Conservation (phyloP, 768 basidiomycete species). For the Daedalea quercina region DNA sequence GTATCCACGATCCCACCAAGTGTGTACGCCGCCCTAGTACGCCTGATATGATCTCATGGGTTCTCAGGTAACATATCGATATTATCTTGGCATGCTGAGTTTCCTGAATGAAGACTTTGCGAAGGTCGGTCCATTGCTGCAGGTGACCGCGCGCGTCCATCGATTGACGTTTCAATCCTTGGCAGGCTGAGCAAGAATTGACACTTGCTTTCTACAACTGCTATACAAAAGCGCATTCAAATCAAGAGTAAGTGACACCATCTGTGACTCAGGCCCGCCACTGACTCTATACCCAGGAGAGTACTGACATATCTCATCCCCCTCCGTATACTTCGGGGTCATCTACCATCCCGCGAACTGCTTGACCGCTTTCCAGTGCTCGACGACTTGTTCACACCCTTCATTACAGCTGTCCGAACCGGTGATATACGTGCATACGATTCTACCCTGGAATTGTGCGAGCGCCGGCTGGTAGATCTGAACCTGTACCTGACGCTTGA, state of each 20-base stretch:
- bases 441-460: constrained; percentile 59
- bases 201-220: constrained; percentile 85
- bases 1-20: constrained; percentile 86
- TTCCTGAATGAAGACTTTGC: constrained; percentile 90
- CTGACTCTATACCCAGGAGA: constrained; percentile 45
- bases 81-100: constrained; percentile 91
- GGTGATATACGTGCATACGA: constrained; percentile 85
- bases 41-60: background rate
- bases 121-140: constrained; percentile 41
- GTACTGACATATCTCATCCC: constrained; percentile 90
- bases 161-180: background rate
- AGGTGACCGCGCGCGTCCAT: background rate
- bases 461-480: constrained; percentile 73
- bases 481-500: constrained; percentile 86
- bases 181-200: constrained; percentile 81
- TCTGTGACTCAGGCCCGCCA: background rate
- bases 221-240: constrained; percentile 57
- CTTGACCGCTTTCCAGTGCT: constrained; percentile 69
- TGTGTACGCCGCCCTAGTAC: constrained; percentile 20
- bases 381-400: constrained; percentile 68
- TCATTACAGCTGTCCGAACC: constrained; percentile 67
- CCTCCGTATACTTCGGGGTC: constrained; percentile 80
- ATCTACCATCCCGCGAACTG: constrained; percentile 70
- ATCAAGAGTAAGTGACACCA: constrained; percentile 66
- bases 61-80: constrained; percentile 76